Conservation (phyloP, 148 eudicot species). For the Pouteria glomerata region DNA sequence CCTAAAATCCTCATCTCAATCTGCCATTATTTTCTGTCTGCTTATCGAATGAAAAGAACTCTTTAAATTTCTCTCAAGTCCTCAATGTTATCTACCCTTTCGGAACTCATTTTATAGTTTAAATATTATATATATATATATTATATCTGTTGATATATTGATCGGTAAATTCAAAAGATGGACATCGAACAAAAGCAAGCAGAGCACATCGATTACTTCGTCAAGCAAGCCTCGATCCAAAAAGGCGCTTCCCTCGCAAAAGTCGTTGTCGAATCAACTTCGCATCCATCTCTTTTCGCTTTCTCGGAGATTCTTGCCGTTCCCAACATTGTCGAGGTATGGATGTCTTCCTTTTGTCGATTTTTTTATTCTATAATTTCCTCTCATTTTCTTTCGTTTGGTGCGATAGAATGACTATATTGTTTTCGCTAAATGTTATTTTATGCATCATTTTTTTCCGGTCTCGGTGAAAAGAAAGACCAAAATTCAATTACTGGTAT, state of each 20-base stretch:
- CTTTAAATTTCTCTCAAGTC: no score
- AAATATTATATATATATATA: no score
- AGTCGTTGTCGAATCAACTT: slow-evolving; percentile 68
- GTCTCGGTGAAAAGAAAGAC: no score
- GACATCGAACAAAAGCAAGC: slow-evolving; percentile 89
- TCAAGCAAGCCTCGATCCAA: slow-evolving; percentile 50
- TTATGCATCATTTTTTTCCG: no score
- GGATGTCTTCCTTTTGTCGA: background rate
- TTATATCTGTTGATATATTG: no score
- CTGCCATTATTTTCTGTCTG: background rate
- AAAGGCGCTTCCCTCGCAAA: slow-evolving; percentile 54
- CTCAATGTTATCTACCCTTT: background rate
- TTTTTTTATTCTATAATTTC: no score
- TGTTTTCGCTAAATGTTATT: no score
- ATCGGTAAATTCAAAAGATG: no score
- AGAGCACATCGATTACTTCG: slow-evolving; percentile 75
- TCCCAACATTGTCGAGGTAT: slow-evolving; percentile 66
- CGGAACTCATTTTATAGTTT: background rate
- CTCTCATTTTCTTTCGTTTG: no score
- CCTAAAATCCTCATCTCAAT: background rate
- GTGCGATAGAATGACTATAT: no score
- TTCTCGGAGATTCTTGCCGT: slow-evolving; percentile 88
- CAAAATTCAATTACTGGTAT: no score
- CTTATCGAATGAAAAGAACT: no score
- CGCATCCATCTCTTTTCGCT: slow-evolving; percentile 85